phyloP scores from a whole-genome alignment of 257 asterid species.

The Nicotiana obtusifolia region DNA sequence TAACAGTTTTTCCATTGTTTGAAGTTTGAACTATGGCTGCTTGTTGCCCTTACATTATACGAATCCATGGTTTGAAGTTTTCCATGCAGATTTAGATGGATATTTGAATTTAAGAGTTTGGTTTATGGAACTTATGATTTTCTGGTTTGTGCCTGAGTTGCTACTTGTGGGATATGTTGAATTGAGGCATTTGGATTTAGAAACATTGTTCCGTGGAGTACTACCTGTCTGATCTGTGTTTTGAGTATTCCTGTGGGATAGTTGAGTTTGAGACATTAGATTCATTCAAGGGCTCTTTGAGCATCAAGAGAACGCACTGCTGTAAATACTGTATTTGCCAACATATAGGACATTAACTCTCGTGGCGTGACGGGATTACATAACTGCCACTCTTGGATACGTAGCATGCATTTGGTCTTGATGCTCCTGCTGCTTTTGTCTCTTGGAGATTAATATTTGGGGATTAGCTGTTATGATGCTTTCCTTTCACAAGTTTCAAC shows the following conservation, averaged over 20 bases:
- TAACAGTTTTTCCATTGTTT: background rate
- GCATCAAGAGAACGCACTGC: too few relatives aligned
- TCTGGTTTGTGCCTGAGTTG: background rate
- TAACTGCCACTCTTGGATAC: too few relatives aligned
- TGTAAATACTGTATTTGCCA: too few relatives aligned
- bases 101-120: background rate
- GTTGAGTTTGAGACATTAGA: background rate
- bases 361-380: too few relatives aligned
- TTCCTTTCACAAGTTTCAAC: too few relatives aligned
- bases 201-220: background rate
- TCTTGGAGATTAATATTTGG: too few relatives aligned
- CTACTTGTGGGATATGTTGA: background rate
- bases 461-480: too few relatives aligned
- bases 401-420: too few relatives aligned
- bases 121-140: background rate
- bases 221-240: background rate
- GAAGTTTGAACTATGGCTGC: background rate
- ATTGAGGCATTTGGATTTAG: background rate
- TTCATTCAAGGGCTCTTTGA: too few relatives aligned
- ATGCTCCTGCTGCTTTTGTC: too few relatives aligned
- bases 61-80: background rate
- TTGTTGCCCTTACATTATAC: background rate
- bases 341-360: too few relatives aligned
- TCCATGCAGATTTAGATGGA: too few relatives aligned
- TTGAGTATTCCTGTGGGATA: background rate